Evolutionary conservation across 73 alveolate genomes (phyloP), one percentile per base, ranked within the genome.

Genomic region (Paramecium biaurelia): DNA sequence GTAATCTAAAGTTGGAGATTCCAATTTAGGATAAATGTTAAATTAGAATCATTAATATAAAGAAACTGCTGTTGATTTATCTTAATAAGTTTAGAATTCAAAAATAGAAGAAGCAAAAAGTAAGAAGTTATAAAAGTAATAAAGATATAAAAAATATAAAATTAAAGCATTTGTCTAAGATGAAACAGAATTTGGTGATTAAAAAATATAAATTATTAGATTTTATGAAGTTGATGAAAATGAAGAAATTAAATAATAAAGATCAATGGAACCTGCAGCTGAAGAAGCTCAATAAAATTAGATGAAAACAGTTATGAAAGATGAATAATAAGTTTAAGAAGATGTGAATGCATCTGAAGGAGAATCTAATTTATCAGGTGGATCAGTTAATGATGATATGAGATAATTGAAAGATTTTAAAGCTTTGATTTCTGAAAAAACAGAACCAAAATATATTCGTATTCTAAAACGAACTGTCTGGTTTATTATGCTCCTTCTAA

Each of bases 361-460:
- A 15, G 93, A 76, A 86, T 89, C 94, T 7, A 70, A 67, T 41
- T 42, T 89, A 10, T 89, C 94, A 24, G 94, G 94, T 5, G 87
- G 89, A 21, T 89, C 94, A 37, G 92, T 82, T 5, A 89, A 89
- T 49, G 94, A 89, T 70, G 94, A 89, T 45, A 89, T 89, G 94
- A 89, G 94, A 70, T 32, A 89, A 20, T 45, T 89, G 28, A 89
- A 89, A 89, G 94, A 89, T 45, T 89, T 89, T 5, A 89, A 89
- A 9, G 94, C 94, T 0, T 70, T 89, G 92, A 89, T 89, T 12
- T 89, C 94, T n/a, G 94, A 89, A 49, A 89, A 89, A 43, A 89
- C 94, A 7, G 94, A 70, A 20, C 94, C 94, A 1, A 89, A 89
- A 70, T 89, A 76, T 70, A 89, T 89, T 70, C 68, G 87, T 70